A percentile compares a stretch with the other conserved stretches of the same genome.
phyloP scores from a whole-genome alignment of 768 basidiomycete species.

The Royoungia palumana region DNA sequence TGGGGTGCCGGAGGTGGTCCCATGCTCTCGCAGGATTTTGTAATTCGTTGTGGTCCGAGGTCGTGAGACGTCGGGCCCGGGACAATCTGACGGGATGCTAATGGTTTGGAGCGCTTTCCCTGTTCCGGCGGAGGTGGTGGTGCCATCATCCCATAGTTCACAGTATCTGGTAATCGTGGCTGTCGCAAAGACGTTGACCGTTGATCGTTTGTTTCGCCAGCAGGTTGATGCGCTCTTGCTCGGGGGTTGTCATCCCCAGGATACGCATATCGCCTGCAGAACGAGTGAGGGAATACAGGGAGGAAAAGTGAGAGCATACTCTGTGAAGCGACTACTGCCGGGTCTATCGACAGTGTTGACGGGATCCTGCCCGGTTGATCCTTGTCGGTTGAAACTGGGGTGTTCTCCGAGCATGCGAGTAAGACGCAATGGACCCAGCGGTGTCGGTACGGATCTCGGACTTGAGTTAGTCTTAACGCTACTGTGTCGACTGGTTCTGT shows the following conservation, averaged over 20 bases:
- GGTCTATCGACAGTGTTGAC: conserved; percentile 36
- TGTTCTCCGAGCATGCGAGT: conserved; percentile 65
- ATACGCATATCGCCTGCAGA: conserved; percentile 66
- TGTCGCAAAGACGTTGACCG: conserved; percentile 36
- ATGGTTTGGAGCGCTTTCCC: conserved; percentile 24
- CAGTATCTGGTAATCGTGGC: conserved; percentile 31
- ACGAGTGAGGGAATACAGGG: conserved; percentile 10
- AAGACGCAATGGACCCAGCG: conserved; percentile 59
- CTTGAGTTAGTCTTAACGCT: conserved; percentile 48
- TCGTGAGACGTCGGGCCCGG: conserved; percentile 10
- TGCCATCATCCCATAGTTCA: conserved; percentile 30
- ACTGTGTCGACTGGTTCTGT: conserved; percentile 15
- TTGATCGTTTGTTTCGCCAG: conserved; percentile 37
- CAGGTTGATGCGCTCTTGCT: conserved; percentile 35
- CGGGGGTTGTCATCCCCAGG: conserved; percentile 45
- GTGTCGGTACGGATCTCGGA: conserved; percentile 54
- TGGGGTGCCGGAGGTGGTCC: conserved; percentile 54
- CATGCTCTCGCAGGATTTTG: conserved; percentile 36
- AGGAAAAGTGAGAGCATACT: conserved; percentile 35
- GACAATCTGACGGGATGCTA: conserved; percentile 7
- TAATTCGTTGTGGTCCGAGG: conserved; percentile 19
- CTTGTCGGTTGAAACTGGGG: conserved; percentile 31
- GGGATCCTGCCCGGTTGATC: conserved; percentile 14
- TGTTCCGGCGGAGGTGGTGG: conserved; percentile 28
- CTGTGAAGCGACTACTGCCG: conserved; percentile 46